Conservation (phyloP, 179 eudicot genomes). For the Silene coronaria region DNA sequence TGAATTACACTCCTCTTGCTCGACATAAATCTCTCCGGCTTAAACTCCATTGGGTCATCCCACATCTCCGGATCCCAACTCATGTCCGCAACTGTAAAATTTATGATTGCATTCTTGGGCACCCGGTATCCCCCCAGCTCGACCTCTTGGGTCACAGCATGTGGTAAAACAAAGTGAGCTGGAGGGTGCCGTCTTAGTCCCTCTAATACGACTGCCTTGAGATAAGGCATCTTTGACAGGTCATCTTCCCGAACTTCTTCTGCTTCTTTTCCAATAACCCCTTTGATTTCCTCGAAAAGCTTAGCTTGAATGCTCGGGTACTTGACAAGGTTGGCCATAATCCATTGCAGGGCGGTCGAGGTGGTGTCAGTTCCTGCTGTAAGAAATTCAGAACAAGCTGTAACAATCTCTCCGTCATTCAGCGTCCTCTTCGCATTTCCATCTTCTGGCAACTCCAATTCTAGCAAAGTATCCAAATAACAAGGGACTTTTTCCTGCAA, state of each 20-base stretch:
- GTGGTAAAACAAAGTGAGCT: slow-evolving; percentile 19
- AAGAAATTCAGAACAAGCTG: slow-evolving; percentile 16
- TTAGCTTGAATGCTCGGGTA: slow-evolving; percentile 23
- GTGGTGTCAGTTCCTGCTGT: slow-evolving; percentile 27
- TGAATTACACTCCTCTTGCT: neutral
- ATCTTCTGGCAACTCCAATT: slow-evolving; percentile 6
- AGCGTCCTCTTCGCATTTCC: slow-evolving; percentile 8
- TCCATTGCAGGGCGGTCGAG: slow-evolving; percentile 24
- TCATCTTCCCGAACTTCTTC: slow-evolving; percentile 10
- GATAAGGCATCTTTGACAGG: slow-evolving; percentile 22
- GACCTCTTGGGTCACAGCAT: slow-evolving; percentile 18
- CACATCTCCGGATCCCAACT: slow-evolving; percentile 10
- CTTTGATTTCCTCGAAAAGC: slow-evolving; percentile 8
- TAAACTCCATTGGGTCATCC: slow-evolving; percentile 18
- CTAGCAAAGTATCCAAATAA: slow-evolving; percentile 17
- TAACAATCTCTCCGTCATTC: slow-evolving; percentile 11
- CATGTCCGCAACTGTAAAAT: slow-evolving; percentile 19
- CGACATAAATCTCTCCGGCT: slow-evolving; percentile 12
- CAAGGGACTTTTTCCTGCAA: neutral
- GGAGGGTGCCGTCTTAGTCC: slow-evolving; percentile 24
- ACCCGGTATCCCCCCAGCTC: slow-evolving; percentile 19
- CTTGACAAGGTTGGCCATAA: slow-evolving; percentile 27
- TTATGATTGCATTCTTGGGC: slow-evolving; percentile 17
- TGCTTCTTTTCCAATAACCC: slow-evolving; percentile 8
- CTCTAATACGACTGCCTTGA: slow-evolving; percentile 20